Percentiles rank a stretch among this genome's conserved stretches.
Evolutionary conservation across 2,329 filamentous ascomycete species (phyloP).

Genomic region (Hirsutella rhossiliensis): DNA sequence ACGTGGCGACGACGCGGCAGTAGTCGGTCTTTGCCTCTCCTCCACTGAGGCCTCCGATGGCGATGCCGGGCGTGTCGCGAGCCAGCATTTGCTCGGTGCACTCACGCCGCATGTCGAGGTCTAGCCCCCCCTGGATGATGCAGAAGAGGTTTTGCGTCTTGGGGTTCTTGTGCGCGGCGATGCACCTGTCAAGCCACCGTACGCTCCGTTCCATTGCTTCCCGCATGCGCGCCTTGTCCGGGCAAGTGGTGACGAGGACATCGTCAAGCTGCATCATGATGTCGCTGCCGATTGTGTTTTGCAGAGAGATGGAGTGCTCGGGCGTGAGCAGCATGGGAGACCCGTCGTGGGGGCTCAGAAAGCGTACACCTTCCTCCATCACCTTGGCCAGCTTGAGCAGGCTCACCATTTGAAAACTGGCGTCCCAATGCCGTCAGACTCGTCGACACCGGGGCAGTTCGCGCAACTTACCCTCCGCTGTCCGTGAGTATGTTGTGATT

Average conservation of each 20-base stretch:
- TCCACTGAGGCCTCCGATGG: conserved; percentile 87
- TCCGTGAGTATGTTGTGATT: conserved; percentile 86
- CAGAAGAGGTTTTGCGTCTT: conserved; percentile 88
- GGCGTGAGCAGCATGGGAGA: conserved; percentile 93
- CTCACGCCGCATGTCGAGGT: conserved; percentile 71
- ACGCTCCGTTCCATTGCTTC: conserved; percentile 93
- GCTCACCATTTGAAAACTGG: conserved; percentile 96
- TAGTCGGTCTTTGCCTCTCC: conserved; percentile 92
- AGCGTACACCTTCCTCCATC: conserved; percentile 90
- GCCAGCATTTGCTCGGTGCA: conserved; percentile 83
- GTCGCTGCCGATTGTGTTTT: conserved; percentile 95
- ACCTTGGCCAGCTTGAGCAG: conserved; percentile 85
- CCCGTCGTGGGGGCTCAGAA: conserved; percentile 92
- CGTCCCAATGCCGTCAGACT: not conserved
- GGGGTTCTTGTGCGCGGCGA: conserved; percentile 76
- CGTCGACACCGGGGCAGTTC: conserved; percentile 10
- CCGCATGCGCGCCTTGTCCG: conserved; percentile 74
- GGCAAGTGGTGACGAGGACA: conserved; percentile 90
- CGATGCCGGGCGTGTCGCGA: conserved; percentile 87
- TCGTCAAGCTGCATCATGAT: conserved; percentile 99
- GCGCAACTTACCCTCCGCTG: conserved; percentile 48
- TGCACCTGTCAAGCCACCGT: conserved; percentile 92
- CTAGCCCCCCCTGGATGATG: conserved; percentile 92
- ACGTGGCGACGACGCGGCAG: conserved; percentile 79
- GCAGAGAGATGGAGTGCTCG: conserved; percentile 89